Evolutionary conservation across 192 early-diverging fungal genomes (phyloP).

Genomic region (Globomyces pollinis-pini): DNA sequence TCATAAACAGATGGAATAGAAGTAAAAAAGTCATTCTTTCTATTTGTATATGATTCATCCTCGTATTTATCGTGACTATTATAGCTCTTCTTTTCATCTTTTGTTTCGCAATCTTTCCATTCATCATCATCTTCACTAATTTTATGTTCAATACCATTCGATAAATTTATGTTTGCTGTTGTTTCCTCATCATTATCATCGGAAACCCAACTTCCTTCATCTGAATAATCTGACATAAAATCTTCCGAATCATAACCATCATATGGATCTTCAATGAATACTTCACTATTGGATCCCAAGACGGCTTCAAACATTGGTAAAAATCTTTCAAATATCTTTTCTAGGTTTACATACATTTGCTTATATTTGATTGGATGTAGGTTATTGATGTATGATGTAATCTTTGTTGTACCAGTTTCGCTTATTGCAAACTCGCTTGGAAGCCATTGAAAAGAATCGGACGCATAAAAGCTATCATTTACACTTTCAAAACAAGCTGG

Average conservation of each 20-base stretch:
- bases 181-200: no score
- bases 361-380: conserved; percentile 43
- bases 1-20: neutral
- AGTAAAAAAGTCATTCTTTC: neutral
- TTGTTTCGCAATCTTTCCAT: conserved; percentile 10
- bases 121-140: neutral
- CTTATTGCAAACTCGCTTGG: conserved; percentile 54
- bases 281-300: neutral
- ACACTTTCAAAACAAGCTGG: no score
- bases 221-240: no score
- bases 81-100: no score
- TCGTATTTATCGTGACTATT: no score
- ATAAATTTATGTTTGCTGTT: neutral
- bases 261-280: neutral
- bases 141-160: no score
- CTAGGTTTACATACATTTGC: conserved; percentile 45
- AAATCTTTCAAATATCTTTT: conserved; percentile 40
- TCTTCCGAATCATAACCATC: no score
- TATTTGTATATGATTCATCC: neutral
- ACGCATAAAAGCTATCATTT: no score
- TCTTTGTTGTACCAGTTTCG: conserved; percentile 32
- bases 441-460: conserved; percentile 61
- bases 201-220: no score
- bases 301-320: conserved; percentile 56
- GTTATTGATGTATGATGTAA: conserved; percentile 71